A percentile compares a stretch with the other conserved stretches of the same genome.
Conservation (phyloP, 2,329 filamentous ascomycete species). For the Penicillium sp. region DNA sequence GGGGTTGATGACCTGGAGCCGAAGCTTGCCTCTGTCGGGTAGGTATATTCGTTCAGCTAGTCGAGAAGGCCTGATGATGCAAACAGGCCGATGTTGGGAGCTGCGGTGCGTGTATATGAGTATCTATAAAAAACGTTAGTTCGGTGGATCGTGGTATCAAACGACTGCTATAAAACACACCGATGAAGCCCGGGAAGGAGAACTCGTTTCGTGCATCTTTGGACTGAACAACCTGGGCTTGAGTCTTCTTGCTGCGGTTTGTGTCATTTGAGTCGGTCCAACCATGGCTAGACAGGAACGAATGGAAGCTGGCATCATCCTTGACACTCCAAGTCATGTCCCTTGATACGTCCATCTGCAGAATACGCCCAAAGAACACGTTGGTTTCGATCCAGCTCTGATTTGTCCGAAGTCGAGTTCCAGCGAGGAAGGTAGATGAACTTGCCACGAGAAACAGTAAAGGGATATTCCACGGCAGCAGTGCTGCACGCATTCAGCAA, state of each 20-base stretch:
- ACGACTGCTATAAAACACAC: conserved; percentile 28
- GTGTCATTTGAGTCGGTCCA: conserved; percentile 6
- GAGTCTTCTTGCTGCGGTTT: not conserved
- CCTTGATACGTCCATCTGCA: no score
- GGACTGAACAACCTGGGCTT: conserved; percentile 37
- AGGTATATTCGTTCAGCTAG: conserved; percentile 94
- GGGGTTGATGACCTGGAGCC: conserved; percentile 64
- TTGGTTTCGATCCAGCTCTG: no score
- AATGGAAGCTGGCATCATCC: no score
- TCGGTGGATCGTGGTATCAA: not conserved
- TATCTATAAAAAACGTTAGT: conserved; percentile 59
- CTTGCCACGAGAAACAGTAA: no score
- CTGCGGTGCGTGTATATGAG: conserved; percentile 92
- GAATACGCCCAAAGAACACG: no score
- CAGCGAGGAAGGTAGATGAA: no score
- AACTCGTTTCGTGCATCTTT: conserved; percentile 47
- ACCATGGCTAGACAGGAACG: conserved; percentile 16
- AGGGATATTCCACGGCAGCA: conserved; percentile 7
- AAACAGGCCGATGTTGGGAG: conserved; percentile 92
- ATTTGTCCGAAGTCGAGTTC: no score
- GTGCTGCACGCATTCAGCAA: conserved; percentile 7
- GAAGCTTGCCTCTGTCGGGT: conserved; percentile 83
- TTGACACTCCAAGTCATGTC: no score
- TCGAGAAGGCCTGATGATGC: conserved; percentile 87
- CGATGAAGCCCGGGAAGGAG: conserved; percentile 52